A percentile compares a stretch with the other conserved stretches of the same genome.
phyloP scores from a whole-genome alignment of 306 rosid genomes.

The Cajanus cajan region DNA sequence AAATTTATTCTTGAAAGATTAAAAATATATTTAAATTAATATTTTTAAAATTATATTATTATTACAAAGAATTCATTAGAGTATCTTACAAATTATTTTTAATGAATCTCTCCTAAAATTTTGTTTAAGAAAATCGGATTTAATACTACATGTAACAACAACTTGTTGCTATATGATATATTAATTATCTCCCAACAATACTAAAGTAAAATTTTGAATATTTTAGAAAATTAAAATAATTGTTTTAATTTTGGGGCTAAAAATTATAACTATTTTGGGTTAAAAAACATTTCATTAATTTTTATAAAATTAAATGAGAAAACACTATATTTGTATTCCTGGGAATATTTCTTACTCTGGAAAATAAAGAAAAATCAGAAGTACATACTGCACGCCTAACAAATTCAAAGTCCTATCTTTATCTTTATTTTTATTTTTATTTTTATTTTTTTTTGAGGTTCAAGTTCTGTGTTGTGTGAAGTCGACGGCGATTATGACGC shows the following conservation, averaged over 20 bases:
- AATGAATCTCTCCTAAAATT: too few relatives aligned
- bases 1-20: too few relatives aligned
- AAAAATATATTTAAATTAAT: too few relatives aligned
- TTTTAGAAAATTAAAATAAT: not conserved
- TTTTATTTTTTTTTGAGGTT: not conserved
- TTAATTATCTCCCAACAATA: not conserved
- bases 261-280: not conserved
- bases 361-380: not conserved
- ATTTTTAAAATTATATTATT: too few relatives aligned
- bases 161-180: too few relatives aligned
- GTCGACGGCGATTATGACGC: too few relatives aligned
- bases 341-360: not conserved
- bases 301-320: not conserved
- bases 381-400: not conserved
- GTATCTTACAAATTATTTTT: too few relatives aligned
- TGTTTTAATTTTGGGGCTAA: not conserved
- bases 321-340: not conserved
- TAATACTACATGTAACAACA: too few relatives aligned
- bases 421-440: not conserved
- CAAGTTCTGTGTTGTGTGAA: not conserved
- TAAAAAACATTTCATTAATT: not conserved
- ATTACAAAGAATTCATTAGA: too few relatives aligned
- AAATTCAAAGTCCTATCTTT: not conserved
- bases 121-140: too few relatives aligned
- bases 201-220: not conserved